Conservation (phyloP, 768 basidiomycete species). For the Suillus variegatus region DNA sequence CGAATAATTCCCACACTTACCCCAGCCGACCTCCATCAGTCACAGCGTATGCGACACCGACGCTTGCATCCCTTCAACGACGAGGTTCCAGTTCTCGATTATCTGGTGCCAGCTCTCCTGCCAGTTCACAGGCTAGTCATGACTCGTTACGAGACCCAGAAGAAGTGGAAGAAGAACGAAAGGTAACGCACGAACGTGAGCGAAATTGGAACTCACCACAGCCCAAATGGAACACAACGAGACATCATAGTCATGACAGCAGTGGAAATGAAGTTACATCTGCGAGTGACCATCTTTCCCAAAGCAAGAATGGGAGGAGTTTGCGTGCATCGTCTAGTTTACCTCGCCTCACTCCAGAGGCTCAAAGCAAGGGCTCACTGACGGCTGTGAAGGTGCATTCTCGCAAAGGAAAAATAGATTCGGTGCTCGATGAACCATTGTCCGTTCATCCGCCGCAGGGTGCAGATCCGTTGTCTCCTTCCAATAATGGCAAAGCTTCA, state of each 20-base stretch:
- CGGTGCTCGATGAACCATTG: background rate
- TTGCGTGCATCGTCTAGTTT: slow-evolving; percentile 24
- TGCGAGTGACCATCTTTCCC: slow-evolving; percentile 15
- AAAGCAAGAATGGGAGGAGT: slow-evolving; percentile 8
- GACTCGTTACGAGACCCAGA: slow-evolving; percentile 34
- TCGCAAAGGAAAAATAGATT: background rate
- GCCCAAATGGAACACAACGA: slow-evolving; percentile 49
- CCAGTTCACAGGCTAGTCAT: slow-evolving; percentile 33
- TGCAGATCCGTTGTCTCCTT: background rate
- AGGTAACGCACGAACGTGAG: slow-evolving; percentile 53
- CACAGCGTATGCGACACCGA: slow-evolving; percentile 36
- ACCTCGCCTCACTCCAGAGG: slow-evolving; percentile 9
- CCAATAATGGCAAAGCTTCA: background rate
- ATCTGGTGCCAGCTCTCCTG: slow-evolving; percentile 42
- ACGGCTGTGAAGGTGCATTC: background rate
- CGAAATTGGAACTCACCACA: slow-evolving; percentile 73
- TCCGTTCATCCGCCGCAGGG: background rate
- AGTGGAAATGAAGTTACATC: slow-evolving; percentile 13
- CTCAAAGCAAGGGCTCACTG: slow-evolving; percentile 3
- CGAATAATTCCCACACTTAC: slow-evolving; percentile 33
- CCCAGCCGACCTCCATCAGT: slow-evolving; percentile 44
- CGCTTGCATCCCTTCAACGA: slow-evolving; percentile 31
- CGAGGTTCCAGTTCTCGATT: slow-evolving; percentile 31
- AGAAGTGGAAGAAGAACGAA: slow-evolving; percentile 30
- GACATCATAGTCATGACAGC: slow-evolving; percentile 15